A percentile compares a stretch with the other conserved stretches of the same genome.
These are phyloP conservation scores for Cynara cardunculus DNA, from an alignment of 129 eudicot species.

Conservation along the genomic window DNA sequence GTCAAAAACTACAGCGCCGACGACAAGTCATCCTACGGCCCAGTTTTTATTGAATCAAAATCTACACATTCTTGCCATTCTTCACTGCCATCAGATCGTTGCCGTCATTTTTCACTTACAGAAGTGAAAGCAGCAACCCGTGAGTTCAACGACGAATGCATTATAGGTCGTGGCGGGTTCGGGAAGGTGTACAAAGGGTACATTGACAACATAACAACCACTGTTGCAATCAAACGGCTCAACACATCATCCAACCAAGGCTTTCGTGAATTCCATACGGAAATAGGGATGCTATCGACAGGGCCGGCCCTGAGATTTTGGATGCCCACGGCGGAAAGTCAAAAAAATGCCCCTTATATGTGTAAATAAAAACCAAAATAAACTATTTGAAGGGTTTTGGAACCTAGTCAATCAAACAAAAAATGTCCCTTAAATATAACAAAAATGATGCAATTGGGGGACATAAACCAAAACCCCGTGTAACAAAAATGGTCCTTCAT, in stretches of 20 bases:
- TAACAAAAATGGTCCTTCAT: no score
- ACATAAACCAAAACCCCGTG: no score
- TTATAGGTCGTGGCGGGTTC: conserved; percentile 42
- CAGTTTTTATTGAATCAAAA: conserved; percentile 19
- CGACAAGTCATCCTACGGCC: conserved; percentile 19
- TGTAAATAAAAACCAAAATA: no score
- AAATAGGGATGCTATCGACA: conserved; percentile 38
- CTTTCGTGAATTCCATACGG: conserved; percentile 32
- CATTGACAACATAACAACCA: conserved; percentile 20
- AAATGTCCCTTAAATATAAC: no score
- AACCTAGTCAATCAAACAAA: no score
- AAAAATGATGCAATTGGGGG: no score
- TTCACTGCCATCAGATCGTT: conserved; percentile 38
- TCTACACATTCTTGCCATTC: conserved; percentile 21
- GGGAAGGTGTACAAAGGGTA: conserved; percentile 53
- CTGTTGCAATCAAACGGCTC: conserved; percentile 45
- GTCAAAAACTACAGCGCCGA: conserved; percentile 17
- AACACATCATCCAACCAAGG: conserved; percentile 45
- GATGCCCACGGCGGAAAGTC: no score
- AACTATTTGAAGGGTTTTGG: no score
- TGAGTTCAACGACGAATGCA: conserved; percentile 19
- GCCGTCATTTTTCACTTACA: conserved; percentile 36
- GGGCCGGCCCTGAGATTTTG: no score
- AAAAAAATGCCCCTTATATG: no score
- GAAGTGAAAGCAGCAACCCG: conserved; percentile 39